Evolutionary conservation across 2,329 filamentous ascomycete species (phyloP).

Genomic region (Beauveria asiatica): DNA sequence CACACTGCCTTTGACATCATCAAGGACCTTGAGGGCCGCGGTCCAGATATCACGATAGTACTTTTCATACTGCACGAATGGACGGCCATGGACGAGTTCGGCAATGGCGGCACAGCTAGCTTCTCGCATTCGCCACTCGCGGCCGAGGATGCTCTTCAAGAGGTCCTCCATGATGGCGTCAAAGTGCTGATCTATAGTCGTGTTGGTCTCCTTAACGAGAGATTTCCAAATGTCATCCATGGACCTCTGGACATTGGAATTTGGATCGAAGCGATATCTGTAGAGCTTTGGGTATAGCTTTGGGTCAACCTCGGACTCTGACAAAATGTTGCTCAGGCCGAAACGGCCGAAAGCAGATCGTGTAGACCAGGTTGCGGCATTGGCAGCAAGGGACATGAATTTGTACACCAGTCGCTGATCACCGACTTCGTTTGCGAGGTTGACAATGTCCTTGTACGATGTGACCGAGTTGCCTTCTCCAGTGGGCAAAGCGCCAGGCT

Average conservation of each 20-base stretch:
- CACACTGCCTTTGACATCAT: constrained; percentile 92
- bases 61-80: constrained; percentile 67
- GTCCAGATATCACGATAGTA: constrained; percentile 82
- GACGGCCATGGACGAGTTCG: constrained; percentile 76
- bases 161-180: constrained; percentile 84
- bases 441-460: constrained; percentile 97
- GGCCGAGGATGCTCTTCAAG: constrained; percentile 74
- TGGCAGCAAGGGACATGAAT: constrained; percentile 95
- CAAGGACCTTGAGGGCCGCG: constrained; percentile 79
- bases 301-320: constrained; percentile 78
- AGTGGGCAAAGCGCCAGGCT: constrained; percentile 80
- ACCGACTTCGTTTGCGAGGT: constrained; percentile 87
- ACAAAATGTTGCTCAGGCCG: constrained; percentile 83
- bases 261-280: constrained; percentile 91
- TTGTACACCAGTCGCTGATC: constrained; percentile 95
- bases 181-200: constrained; percentile 72
- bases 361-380: constrained; percentile 96
- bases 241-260: constrained; percentile 81
- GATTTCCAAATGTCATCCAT: constrained; percentile 99
- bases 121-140: constrained; percentile 88
- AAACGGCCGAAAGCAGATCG: constrained; percentile 92
- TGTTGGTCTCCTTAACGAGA: constrained; percentile 78
- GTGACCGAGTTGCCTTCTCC: constrained; percentile 84
- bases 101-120: constrained; percentile 86
- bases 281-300: constrained; percentile 94